A percentile compares a stretch with the other conserved stretches of the same genome.
These are phyloP conservation scores for Phytophthora pinifolia DNA, from an alignment of 352 stramenopile species.

Conservation along the genomic window DNA sequence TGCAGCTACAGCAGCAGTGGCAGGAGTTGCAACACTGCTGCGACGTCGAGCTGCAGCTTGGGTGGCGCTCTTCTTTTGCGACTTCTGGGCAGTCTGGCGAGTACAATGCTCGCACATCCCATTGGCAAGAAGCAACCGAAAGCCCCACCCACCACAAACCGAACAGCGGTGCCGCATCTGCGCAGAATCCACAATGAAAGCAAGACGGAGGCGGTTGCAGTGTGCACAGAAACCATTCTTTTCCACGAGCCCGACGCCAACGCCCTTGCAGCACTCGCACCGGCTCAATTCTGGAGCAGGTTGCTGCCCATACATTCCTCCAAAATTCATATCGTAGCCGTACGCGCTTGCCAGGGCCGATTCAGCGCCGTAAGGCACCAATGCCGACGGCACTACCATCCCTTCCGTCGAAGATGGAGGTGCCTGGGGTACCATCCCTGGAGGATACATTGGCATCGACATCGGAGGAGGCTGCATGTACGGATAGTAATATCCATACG, in stretches of 20 bases:
- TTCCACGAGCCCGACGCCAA: conserved; percentile 59
- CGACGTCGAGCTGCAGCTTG: conserved; percentile 4
- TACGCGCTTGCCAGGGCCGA: conserved; percentile 19
- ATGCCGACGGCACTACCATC: conserved; percentile 24
- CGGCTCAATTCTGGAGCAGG: conserved; percentile 35
- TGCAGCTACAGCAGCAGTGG: background rate
- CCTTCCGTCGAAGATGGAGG: conserved; percentile 23
- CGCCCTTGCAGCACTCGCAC: conserved; percentile 54
- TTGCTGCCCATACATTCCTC: conserved; percentile 22
- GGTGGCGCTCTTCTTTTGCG: conserved; percentile 8
- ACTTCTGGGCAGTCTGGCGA: conserved; percentile 27
- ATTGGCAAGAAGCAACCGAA: conserved; percentile 48
- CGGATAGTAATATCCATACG: conserved; percentile 46
- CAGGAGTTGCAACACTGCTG: conserved; percentile 11
- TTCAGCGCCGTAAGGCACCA: conserved; percentile 40
- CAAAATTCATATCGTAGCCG: conserved; percentile 13
- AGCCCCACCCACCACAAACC: conserved; percentile 56
- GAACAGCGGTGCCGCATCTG: conserved; percentile 57
- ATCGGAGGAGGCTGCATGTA: conserved; percentile 35
- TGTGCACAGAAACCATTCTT: conserved; percentile 72
- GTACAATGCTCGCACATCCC: conserved; percentile 59
- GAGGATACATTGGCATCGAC: conserved; percentile 34
- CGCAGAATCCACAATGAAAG: conserved; percentile 70
- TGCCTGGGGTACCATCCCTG: conserved; percentile 23
- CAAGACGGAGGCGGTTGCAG: conserved; percentile 66